Conservation (phyloP, 306 rosid species). For the Clitoria ternatea region DNA sequence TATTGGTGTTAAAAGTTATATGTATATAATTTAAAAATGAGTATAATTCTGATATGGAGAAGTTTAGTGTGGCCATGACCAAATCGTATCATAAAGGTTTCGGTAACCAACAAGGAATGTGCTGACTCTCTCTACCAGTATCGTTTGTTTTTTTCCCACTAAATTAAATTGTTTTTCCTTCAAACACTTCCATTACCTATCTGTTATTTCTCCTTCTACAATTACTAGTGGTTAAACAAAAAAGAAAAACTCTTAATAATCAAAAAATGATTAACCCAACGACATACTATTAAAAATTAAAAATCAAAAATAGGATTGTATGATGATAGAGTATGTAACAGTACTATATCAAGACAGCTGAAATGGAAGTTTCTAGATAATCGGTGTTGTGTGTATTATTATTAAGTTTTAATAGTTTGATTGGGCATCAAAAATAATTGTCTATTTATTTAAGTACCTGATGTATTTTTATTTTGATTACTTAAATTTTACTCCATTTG, state of each 20-base stretch:
- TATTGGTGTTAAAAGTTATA: too few relatives aligned
- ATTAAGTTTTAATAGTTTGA: not conserved
- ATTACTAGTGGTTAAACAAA: not conserved
- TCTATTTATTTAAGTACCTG: not conserved
- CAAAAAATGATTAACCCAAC: not conserved
- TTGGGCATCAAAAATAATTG: not conserved
- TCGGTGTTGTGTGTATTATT: not conserved
- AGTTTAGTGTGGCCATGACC: constrained; percentile 22
- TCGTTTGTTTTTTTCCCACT: not conserved
- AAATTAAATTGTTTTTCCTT: not conserved
- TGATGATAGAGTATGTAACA: not conserved
- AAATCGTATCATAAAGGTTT: constrained; percentile 1
- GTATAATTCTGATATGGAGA: not conserved
- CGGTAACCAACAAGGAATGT: not conserved
- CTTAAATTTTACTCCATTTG: constrained; percentile 9
- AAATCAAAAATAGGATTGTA: not conserved
- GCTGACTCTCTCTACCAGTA: constrained; percentile 1
- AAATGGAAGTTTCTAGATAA: constrained; percentile 4
- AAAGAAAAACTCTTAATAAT: not conserved
- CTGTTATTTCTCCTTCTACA: too few relatives aligned
- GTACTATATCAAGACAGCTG: too few relatives aligned
- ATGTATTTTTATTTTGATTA: not conserved
- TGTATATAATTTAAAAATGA: not conserved
- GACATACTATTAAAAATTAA: too few relatives aligned
- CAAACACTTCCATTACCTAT: too few relatives aligned